These are phyloP conservation scores for Lepidopterella palustris DNA, from an alignment of 495 filamentous ascomycete genomes.

Conservation along the genomic window DNA sequence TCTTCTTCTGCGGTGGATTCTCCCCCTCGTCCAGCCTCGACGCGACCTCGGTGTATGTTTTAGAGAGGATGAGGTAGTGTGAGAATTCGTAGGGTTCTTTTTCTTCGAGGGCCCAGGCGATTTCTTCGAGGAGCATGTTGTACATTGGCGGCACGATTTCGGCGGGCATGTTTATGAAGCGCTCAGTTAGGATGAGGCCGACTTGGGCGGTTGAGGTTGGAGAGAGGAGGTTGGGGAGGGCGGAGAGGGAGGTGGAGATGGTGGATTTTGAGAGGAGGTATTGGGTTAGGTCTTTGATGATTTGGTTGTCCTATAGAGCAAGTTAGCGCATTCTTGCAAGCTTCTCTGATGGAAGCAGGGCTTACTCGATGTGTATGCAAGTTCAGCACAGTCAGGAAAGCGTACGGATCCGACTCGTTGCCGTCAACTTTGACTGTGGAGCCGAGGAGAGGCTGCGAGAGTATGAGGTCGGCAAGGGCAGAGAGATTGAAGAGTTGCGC, in stretches of 20 bases:
- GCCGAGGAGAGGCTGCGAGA: constrained; percentile 81
- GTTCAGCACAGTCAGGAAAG: constrained; percentile 87
- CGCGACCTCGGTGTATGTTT: constrained; percentile 80
- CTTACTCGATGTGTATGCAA: constrained; percentile 64
- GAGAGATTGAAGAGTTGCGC: constrained; percentile 78
- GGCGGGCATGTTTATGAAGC: constrained; percentile 89
- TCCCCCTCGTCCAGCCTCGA: constrained; percentile 70
- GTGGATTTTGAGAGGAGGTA: constrained; percentile 63
- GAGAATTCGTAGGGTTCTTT: constrained; percentile 90
- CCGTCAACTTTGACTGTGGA: constrained; percentile 94
- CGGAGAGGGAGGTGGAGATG: constrained; percentile 47
- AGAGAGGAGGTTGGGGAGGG: constrained; percentile 50
- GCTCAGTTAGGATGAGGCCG: constrained; percentile 82
- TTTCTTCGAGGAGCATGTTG: constrained; percentile 88
- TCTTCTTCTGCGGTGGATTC: constrained; percentile 60
- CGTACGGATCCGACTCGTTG: constrained; percentile 89
- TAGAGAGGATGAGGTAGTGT: constrained; percentile 85
- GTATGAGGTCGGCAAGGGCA: constrained; percentile 75
- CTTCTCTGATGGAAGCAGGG: background rate
- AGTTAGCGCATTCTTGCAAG: background rate
- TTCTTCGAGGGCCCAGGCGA: constrained; percentile 80
- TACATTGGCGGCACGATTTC: constrained; percentile 95
- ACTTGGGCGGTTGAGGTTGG: constrained; percentile 50
- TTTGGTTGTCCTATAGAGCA: constrained; percentile 18
- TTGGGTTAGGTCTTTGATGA: constrained; percentile 45